Evolutionary conservation across 140 eudicot genomes (phyloP), one percentile per base, ranked within the genome.

Genomic region (Cichorium intybus): DNA sequence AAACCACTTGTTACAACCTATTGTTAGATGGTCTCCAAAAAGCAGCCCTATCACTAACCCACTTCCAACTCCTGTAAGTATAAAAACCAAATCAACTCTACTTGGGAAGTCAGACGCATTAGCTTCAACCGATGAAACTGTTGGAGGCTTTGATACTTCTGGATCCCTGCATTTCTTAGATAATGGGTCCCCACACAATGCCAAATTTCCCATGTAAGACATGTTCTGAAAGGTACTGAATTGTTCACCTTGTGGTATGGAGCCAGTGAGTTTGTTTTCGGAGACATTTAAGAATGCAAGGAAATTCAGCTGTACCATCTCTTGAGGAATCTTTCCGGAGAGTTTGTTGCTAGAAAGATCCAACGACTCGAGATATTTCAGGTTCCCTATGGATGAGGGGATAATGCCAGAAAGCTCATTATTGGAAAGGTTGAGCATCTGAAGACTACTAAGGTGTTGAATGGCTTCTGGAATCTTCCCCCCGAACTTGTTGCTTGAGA

Each of bases 331-430:
- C n/a, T 51, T 60, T 35, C 85, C 85, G 0, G 66, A 66, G 60
- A 80, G 85, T 55, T 55, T 66, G 76, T 76, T 80, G 1, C 34
- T 31, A n/a, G 79, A 75, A 39, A 76, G 79, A 73, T 80, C 82
- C 70, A 80, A 24, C n/a, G 85, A 61, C 45, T 76, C 79, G 6
- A 80, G 85, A 9, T 39, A 24, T 9, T 10, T 71, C 17, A 80
- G 54, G 31, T 62, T 76, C 4, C 61, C 66, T 1, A 80, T 39
- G 17, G 69, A 76, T 14, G 69, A 20, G 22, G 79, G 79, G 29
- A 80, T 76, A 9, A 12, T 17, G 11, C 82, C 79, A 0, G 46
- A 33, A 26, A 70, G 70, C 45, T 60, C 58, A 48, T 80, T 80
- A 43, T 76, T 60, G 15, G 85, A 80, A 47, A 80, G 73, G 66